Evolutionary conservation across 768 basidiomycete genomes (phyloP), one percentile per base, ranked within the genome.

Genomic region (Amanita muscaria): DNA sequence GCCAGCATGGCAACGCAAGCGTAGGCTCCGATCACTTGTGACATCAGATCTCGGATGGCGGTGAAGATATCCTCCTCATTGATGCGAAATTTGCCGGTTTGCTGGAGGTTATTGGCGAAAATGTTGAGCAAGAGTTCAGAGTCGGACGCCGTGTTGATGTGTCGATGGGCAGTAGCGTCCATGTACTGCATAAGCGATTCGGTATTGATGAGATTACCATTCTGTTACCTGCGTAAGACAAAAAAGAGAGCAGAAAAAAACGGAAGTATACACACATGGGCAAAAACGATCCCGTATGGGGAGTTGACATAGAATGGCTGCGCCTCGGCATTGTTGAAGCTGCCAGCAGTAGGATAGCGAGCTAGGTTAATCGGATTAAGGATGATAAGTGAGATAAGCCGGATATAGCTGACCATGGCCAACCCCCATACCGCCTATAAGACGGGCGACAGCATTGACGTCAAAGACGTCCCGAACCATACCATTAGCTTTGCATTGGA

Each of bases 291-390:
- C 41, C 96, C 96, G 62, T 98, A 99, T 3, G 96, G 96, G n/a
- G 92, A 94, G 68, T 99, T 99, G 55, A 99, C 96, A 60, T 99
- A 99, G 73, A 99, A 99, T 1, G 96, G 96, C 59, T 99, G 96
- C 6, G 96, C 93, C 61, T 99, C 96, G 9, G 94, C 84, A 53
- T 96, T 88, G 47, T 92, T 88, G 47, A 91, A 96, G 58, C 90
- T 91, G 40, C 96, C 96, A 42, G 96, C 96, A 49, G 96, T 98
- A 8, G 96, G 96, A 65, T 99, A 98, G 47, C 96, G 81, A 44
- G 94, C 96, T 98, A 55, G 53, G 19, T 35, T 16, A 50, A 38
- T 24, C 16, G 22, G 27, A 42, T 51, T 16, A 50, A 40, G 49
- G 31, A 49, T 46, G 32, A 15, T 40, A 31, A 30, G n/a, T 19